Base-by-base conservation (phyloP, 768 basidiomycete genomes). In the Hortiboletus campestris region DNA sequence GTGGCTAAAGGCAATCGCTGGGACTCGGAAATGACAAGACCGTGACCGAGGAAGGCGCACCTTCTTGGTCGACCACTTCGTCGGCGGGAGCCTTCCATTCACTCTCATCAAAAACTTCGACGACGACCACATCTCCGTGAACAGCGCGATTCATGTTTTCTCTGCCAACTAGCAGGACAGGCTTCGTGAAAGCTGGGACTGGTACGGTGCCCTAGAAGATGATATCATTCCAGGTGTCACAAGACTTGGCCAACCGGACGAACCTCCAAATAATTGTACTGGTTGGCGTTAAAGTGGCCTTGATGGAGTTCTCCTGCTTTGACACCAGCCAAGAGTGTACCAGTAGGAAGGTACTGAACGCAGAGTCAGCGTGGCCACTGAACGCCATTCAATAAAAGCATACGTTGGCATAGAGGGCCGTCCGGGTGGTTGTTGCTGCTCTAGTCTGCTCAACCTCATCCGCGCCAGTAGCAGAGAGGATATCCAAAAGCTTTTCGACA, bases 81-180 rank as follows among this genome's bases (percentile, higher is more conserved):
- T 97, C 88, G 2, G 85, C 86, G 7, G 94, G 89, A 1, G 92
- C 86, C 68, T 89, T 93, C 97, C 97, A 99, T 61, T 98, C 88
- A 3, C 75, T 81, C 72, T 94, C 85, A 11, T 85, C 80, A 58
- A 98, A 89, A 0, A 99, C 76, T 69, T 98, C 86, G 11, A 99
- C 85, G 0, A 85, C 93, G 0, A 99, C 95, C 13, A 96, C 74
- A 64, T 99, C 97, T 2, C 97, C 95, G 34, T 96, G 82, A 11
- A 98, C 91, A 0, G 94, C 87, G 17, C 97, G 85, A 68, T 99
- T 99, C 90, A 98, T 97, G 58, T 93, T 86, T 71, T 94, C 88
- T 29, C 94, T 80, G 0, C 95, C 95, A 31, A 91, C 80, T 6
- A 99, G 77, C 2, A 98, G 78, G 10, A 98, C 78, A 0, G 91